A percentile compares a stretch with the other conserved stretches of the same genome.
phyloP scores from a whole-genome alignment of 352 stramenopile species.

The Blastocystis sp. region DNA sequence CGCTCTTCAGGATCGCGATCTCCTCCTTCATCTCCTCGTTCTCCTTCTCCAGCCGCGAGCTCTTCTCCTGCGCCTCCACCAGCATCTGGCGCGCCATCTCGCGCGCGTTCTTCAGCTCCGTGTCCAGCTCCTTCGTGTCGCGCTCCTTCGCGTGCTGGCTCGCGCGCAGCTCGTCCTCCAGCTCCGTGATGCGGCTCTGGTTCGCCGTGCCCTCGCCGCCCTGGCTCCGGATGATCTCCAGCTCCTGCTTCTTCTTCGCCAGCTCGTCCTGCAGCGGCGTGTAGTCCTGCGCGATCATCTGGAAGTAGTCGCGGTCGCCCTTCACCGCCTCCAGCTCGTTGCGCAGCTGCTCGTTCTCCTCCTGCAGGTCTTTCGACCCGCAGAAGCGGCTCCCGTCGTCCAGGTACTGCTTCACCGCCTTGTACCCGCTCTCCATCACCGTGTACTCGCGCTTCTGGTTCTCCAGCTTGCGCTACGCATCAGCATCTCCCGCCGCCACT shows the following conservation, averaged over 20 bases:
- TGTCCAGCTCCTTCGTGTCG: not conserved
- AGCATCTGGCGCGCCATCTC: constrained; percentile 12
- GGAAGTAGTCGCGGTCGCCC: not conserved
- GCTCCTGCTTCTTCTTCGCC: not conserved
- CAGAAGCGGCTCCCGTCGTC: constrained; percentile 7
- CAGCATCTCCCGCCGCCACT: not conserved
- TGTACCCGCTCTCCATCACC: constrained; percentile 56
- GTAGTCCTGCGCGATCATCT: constrained; percentile 28
- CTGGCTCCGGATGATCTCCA: not conserved
- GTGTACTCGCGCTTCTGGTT: constrained; percentile 28
- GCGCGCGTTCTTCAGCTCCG: constrained; percentile 16
- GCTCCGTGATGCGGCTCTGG: not conserved
- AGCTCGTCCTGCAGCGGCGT: constrained; percentile 24
- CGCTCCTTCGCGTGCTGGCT: not conserved
- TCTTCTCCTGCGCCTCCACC: constrained; percentile 20
- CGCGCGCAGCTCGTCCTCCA: constrained; percentile 14
- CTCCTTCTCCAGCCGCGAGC: constrained; percentile 44
- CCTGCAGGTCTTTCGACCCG: constrained; percentile 30
- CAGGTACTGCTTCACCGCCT: constrained; percentile 46
- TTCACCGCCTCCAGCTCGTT: not conserved
- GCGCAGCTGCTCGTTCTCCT: constrained; percentile 25
- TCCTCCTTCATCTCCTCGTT: constrained; percentile 55
- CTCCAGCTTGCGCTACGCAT: constrained; percentile 26
- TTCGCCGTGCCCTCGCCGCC: not conserved
- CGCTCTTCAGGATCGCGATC: not conserved